A percentile compares a stretch with the other conserved stretches of the same genome.
Evolutionary conservation across 2,329 filamentous ascomycete species (phyloP).

Genomic region (Talaromyces marneffei): DNA sequence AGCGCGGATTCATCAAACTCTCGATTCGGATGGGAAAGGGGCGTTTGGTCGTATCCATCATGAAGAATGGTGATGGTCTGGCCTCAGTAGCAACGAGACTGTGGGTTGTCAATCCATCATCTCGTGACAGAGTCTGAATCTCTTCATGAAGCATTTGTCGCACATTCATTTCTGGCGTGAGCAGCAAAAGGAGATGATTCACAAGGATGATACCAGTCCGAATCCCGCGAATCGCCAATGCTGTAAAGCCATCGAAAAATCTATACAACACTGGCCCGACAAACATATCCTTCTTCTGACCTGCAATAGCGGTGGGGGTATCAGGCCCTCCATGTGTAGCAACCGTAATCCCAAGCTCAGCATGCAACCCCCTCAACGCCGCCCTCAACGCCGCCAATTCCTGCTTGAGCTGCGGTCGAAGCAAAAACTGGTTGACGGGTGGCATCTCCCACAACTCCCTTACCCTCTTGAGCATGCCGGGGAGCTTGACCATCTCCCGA

Average conservation of each 20-base stretch:
- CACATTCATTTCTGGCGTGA: slow-evolving; percentile 1
- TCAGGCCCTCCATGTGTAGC: background rate
- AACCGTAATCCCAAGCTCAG: background rate
- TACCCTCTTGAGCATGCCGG: slow-evolving; percentile 22
- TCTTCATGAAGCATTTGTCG: slow-evolving; percentile 3
- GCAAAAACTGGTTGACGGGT: slow-evolving; percentile 6
- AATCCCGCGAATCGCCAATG: slow-evolving; percentile 13
- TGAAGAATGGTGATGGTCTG: background rate
- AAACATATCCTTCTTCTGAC: background rate
- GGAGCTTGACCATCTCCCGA: slow-evolving; percentile 22
- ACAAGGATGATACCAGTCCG: slow-evolving; percentile 15
- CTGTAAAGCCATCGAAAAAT: slow-evolving; percentile 8
- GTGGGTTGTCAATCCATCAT: background rate
- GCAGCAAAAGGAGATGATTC: slow-evolving; percentile 12
- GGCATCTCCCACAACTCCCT: slow-evolving; percentile 16
- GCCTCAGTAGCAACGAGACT: background rate
- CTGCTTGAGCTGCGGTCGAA: slow-evolving; percentile 14
- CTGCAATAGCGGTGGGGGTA: background rate
- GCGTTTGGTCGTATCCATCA: background rate
- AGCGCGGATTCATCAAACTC: slow-evolving; percentile 5
- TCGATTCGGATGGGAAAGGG: slow-evolving; percentile 4
- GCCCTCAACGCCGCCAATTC: background rate
- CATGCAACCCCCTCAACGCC: background rate
- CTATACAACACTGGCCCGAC: background rate
- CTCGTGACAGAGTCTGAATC: background rate